phyloP scores from a whole-genome alignment of 2,329 filamentous ascomycete genomes.

The Sclerotinia trifoliorum region DNA sequence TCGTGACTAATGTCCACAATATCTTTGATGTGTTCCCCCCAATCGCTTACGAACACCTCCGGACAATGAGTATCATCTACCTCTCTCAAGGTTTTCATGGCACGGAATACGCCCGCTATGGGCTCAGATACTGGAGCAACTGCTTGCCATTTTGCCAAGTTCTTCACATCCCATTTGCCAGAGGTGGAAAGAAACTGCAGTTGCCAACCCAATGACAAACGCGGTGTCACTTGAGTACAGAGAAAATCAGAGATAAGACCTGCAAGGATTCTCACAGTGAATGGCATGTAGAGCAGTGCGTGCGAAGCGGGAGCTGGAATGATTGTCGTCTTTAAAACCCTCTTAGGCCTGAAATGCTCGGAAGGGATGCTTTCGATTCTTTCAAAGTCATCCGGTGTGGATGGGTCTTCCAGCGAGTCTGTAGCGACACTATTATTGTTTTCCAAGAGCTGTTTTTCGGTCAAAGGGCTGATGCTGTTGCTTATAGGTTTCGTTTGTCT shows the following conservation, averaged over 20 bases:
- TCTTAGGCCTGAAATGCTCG: constrained; percentile 50
- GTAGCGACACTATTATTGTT: constrained; percentile 39
- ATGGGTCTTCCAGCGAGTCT: constrained; percentile 47
- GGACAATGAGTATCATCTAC: constrained; percentile 83
- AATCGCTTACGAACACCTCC: constrained; percentile 64
- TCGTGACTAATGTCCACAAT: constrained; percentile 92
- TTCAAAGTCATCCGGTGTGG: constrained; percentile 47
- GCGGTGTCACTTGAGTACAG: constrained; percentile 67
- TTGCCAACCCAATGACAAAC: constrained; percentile 85
- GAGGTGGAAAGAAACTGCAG: constrained; percentile 82
- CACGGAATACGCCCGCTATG: constrained; percentile 78
- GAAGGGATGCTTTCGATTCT: constrained; percentile 44
- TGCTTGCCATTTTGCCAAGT: constrained; percentile 85
- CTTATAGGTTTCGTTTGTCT: constrained; percentile 30
- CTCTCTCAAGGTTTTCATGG: constrained; percentile 90
- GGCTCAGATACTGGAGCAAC: constrained; percentile 74
- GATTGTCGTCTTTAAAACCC: constrained; percentile 64
- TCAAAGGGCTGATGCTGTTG: constrained; percentile 43
- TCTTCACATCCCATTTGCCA: constrained; percentile 98
- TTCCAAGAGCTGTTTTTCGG: constrained; percentile 42
- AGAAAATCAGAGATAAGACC: constrained; percentile 84
- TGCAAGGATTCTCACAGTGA: constrained; percentile 71
- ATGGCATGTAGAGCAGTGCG: constrained; percentile 77
- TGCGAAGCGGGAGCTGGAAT: constrained; percentile 79
- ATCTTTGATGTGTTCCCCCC: constrained; percentile 66